Evolutionary conservation across 768 basidiomycete species (phyloP).

Genomic region (Naematelia aurantialba): DNA sequence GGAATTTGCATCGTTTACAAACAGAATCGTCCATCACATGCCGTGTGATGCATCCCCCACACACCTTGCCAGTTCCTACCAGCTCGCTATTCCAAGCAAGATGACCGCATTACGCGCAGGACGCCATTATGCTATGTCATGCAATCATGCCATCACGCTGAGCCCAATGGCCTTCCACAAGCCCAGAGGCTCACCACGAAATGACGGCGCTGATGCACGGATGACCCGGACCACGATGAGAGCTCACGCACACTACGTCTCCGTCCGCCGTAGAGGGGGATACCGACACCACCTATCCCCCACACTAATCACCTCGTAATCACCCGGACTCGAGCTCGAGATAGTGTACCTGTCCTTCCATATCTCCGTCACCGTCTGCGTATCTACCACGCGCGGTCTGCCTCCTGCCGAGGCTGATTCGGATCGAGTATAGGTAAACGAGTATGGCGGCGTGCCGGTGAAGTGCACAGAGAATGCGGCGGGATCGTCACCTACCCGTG

Average conservation of each 20-base stretch:
- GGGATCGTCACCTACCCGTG: conserved; percentile 73
- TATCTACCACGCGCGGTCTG: conserved; percentile 44
- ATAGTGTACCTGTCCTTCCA: conserved; percentile 75
- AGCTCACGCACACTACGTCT: too few species aligned
- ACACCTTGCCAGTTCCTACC: too few species aligned
- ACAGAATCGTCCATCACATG: too few species aligned
- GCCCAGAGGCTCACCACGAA: too few species aligned
- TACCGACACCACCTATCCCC: conserved; percentile 86
- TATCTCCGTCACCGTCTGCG: conserved; percentile 50
- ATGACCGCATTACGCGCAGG: too few species aligned
- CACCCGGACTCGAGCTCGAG: conserved; percentile 85
- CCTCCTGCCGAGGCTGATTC: conserved; percentile 20
- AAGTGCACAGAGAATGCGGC: conserved; percentile 90
- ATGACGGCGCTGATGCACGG: too few species aligned
- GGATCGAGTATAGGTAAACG: conserved; percentile 58
- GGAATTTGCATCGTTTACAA: neutral
- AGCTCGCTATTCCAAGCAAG: too few species aligned
- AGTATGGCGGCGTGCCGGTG: conserved; percentile 88
- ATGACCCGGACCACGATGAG: too few species aligned
- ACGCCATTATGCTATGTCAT: too few species aligned
- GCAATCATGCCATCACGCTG: too few species aligned
- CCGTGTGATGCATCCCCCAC: too few species aligned
- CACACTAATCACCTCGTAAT: conserved; percentile 69
- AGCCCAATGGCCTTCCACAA: too few species aligned
- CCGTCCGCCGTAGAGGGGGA: conserved; percentile 56